These are phyloP conservation scores for Solanum paucissectum DNA, from an alignment of 257 asterid genomes.

Conservation along the genomic window DNA sequence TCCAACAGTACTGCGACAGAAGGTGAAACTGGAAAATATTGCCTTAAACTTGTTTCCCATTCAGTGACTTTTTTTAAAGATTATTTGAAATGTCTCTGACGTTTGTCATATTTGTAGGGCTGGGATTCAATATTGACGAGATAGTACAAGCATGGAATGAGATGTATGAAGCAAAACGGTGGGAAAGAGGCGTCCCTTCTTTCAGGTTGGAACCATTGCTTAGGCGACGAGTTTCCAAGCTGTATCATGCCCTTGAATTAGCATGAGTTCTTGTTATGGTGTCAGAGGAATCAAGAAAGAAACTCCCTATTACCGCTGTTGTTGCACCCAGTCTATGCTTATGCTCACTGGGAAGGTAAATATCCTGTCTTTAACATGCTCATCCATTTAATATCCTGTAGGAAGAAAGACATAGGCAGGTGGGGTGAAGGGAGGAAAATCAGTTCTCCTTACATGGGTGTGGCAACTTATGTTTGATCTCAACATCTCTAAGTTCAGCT, in stretches of 20 bases:
- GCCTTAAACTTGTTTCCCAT: neutral
- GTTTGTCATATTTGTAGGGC: conserved; percentile 30
- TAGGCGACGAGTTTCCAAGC: conserved; percentile 56
- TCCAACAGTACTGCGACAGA: conserved; percentile 43
- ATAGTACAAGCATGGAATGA: conserved; percentile 88
- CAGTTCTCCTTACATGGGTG: neutral
- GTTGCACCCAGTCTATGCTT: conserved; percentile 5
- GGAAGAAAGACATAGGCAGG: neutral
- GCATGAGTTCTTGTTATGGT: conserved; percentile 24
- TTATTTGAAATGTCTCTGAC: conserved; percentile 8
- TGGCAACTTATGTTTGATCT: neutral
- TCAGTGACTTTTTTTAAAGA: neutral
- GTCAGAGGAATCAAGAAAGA: conserved; percentile 2
- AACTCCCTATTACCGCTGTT: conserved; percentile 7
- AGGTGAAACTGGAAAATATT: conserved; percentile 30
- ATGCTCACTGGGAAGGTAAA: conserved; percentile 30
- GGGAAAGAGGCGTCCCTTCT: conserved; percentile 48
- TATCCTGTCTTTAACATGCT: neutral
- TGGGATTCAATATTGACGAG: conserved; percentile 78
- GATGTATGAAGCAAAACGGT: conserved; percentile 76
- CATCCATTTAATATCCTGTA: neutral
- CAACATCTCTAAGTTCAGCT: neutral
- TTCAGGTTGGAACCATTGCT: conserved; percentile 73
- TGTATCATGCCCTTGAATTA: conserved; percentile 48
- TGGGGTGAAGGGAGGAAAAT: neutral